Conservation (phyloP, 495 filamentous ascomycete species). For the Aspergillus wentii region DNA sequence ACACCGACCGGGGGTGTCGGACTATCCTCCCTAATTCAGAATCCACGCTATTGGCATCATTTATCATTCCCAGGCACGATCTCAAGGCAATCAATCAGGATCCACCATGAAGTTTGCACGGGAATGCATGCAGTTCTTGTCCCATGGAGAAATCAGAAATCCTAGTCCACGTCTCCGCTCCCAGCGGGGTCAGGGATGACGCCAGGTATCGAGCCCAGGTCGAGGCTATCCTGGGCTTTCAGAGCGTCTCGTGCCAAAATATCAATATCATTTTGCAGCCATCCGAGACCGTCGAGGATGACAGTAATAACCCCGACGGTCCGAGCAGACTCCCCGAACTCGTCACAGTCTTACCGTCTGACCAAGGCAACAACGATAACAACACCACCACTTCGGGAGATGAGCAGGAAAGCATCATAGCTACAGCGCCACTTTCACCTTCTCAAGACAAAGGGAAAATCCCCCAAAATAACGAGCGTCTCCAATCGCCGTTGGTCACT, state of each 20-base stretch:
- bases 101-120: no score
- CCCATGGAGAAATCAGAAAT: conserved; percentile 46
- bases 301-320: conserved; percentile 5
- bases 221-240: conserved; percentile 55
- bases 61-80: neutral
- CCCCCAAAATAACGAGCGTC: no score
- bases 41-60: neutral
- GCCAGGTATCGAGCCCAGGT: conserved; percentile 57
- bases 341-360: no score
- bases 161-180: conserved; percentile 64
- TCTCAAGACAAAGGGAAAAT: no score
- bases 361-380: no score
- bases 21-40: no score
- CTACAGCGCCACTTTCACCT: no score
- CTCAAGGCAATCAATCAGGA: neutral
- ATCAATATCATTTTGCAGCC: conserved; percentile 6
- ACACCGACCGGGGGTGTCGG: no score
- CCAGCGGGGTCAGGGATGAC: conserved; percentile 57
- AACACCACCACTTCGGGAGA: no score
- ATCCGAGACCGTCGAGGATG: neutral
- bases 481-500: no score
- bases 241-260: conserved; percentile 28
- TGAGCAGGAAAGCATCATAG: no score
- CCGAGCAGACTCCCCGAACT: no score
- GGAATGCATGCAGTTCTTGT: neutral